These are phyloP conservation scores for Emmonsia crescens DNA, from an alignment of 2,329 filamentous ascomycete genomes.

Conservation along the genomic window DNA sequence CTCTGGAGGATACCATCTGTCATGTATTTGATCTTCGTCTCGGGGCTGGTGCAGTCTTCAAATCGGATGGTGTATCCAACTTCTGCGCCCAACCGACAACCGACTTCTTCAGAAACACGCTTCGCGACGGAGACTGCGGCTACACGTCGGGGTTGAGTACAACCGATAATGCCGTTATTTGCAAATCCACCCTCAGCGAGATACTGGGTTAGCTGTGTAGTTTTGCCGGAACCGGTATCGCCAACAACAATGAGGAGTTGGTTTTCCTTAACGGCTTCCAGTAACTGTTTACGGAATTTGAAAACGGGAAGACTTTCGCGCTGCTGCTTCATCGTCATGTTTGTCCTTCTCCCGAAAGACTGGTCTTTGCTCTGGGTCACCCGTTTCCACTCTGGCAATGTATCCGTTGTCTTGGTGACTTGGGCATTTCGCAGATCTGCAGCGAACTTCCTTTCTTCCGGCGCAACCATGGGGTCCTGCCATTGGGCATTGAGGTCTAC, in stretches of 20 bases:
- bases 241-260: slow-evolving; percentile 93
- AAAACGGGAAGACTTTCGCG: slow-evolving; percentile 81
- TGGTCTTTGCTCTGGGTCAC: slow-evolving; percentile 69
- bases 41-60: slow-evolving; percentile 79
- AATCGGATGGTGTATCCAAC: slow-evolving; percentile 98
- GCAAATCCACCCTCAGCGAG: slow-evolving; percentile 86
- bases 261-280: slow-evolving; percentile 76
- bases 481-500: slow-evolving; percentile 83
- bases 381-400: slow-evolving; percentile 86
- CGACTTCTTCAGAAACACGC: slow-evolving; percentile 91
- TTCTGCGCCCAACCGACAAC: slow-evolving; percentile 78
- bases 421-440: slow-evolving; percentile 66
- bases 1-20: slow-evolving; percentile 96
- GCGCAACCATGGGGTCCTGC: slow-evolving; percentile 91
- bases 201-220: slow-evolving; percentile 91
- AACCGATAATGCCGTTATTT: slow-evolving; percentile 81
- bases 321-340: slow-evolving; percentile 89
- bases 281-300: slow-evolving; percentile 75
- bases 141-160: slow-evolving; percentile 92
- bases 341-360: slow-evolving; percentile 74
- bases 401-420: slow-evolving; percentile 48
- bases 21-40: slow-evolving; percentile 98
- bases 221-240: slow-evolving; percentile 95
- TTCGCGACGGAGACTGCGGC: slow-evolving; percentile 97
- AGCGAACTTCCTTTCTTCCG: slow-evolving; percentile 79